These are phyloP conservation scores for Sclerotinia sclerotiorum DNA, from an alignment of 2,329 filamentous ascomycete genomes.

Conservation along the genomic window DNA sequence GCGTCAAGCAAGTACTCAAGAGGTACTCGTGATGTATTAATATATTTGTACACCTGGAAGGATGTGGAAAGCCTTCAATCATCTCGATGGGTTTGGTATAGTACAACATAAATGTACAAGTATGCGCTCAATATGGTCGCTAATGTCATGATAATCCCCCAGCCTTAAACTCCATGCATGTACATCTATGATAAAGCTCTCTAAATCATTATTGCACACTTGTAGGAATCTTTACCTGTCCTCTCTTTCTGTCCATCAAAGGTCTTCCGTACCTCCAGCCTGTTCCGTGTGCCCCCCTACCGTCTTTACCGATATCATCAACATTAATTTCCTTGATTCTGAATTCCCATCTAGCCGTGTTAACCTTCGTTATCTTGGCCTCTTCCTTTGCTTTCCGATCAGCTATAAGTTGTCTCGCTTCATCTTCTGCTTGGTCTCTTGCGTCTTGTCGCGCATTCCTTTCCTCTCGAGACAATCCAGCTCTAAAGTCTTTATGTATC, in stretches of 20 bases:
- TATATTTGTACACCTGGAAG: slow-evolving; percentile 5
- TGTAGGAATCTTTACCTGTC: slow-evolving; percentile 67
- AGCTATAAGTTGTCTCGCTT: slow-evolving; percentile 46
- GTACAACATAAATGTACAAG: slow-evolving; percentile 19
- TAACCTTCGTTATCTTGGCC: slow-evolving; percentile 47
- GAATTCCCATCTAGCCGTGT: slow-evolving; percentile 57
- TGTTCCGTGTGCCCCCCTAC: slow-evolving; percentile 51
- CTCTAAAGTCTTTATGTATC: slow-evolving; percentile 51
- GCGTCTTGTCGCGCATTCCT: slow-evolving; percentile 35
- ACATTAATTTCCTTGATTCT: slow-evolving; percentile 60
- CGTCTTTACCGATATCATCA: slow-evolving; percentile 55
- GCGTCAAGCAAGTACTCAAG: background rate
- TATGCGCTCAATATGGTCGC: slow-evolving; percentile 11
- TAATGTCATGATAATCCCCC: slow-evolving; percentile 17
- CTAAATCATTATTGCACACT: slow-evolving; percentile 45
- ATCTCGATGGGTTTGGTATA: background rate
- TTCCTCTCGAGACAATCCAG: slow-evolving; percentile 42
- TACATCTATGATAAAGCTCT: slow-evolving; percentile 15
- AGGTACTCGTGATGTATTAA: background rate
- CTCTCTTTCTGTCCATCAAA: slow-evolving; percentile 60
- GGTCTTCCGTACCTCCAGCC: slow-evolving; percentile 67
- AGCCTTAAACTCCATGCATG: slow-evolving; percentile 21
- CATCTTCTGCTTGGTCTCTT: slow-evolving; percentile 44
- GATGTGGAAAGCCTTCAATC: background rate
- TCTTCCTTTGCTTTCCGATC: slow-evolving; percentile 42